Evolutionary conservation across 305 asterid species (phyloP).

Genomic region (Solanum hybrid): DNA sequence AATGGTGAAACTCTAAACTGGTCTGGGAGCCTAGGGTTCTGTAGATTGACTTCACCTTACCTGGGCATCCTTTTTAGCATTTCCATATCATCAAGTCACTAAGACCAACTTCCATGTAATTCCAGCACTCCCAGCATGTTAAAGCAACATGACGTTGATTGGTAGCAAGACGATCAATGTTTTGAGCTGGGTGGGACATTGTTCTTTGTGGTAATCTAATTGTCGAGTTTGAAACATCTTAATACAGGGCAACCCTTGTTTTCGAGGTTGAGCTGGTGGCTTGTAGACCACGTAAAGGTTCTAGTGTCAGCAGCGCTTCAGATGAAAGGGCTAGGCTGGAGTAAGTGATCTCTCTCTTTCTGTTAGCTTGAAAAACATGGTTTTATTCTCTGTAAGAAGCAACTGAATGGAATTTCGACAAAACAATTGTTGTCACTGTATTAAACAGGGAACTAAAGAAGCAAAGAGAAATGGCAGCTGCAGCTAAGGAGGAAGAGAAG

Average conservation of each 20-base stretch:
- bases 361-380: background rate
- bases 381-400: background rate
- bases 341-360: slow-evolving; percentile 32
- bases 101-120: background rate
- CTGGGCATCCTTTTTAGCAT: background rate
- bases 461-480: slow-evolving; percentile 78
- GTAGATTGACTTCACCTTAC: background rate
- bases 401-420: background rate
- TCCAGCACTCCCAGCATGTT: background rate
- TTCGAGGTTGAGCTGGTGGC: slow-evolving; percentile 95
- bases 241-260: slow-evolving; percentile 61
- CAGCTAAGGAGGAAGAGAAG: slow-evolving; percentile 83
- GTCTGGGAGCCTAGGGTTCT: background rate
- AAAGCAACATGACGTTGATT: background rate
- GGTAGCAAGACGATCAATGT: background rate
- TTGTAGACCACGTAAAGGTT: slow-evolving; percentile 90
- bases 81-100: background rate
- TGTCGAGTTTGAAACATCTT: background rate
- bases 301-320: slow-evolving; percentile 73
- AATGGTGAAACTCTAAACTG: background rate
- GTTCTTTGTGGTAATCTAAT: background rate
- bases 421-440: background rate
- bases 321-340: slow-evolving; percentile 92
- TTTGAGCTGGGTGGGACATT: background rate
- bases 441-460: slow-evolving; percentile 73